These are phyloP conservation scores for Adiantum capillusveneris DNA, from an alignment of 75 land plant species.

Conservation along the genomic window DNA sequence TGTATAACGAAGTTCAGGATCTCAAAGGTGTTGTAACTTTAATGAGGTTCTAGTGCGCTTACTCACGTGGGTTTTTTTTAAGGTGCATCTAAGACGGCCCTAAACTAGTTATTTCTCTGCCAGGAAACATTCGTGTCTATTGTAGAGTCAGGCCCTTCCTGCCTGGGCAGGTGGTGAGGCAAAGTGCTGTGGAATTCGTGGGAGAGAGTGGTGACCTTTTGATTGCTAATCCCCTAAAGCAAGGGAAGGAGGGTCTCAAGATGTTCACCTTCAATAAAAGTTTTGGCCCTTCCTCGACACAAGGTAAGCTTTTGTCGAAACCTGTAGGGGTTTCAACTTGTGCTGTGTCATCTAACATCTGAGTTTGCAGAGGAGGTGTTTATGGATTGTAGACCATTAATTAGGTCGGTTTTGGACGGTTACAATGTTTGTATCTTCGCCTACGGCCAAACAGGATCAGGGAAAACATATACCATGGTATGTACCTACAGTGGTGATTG, in stretches of 20 bases:
- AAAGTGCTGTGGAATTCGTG: constrained; percentile 47
- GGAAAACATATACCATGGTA: constrained; percentile 74
- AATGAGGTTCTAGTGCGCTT: too few relatives aligned
- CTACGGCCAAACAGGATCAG: constrained; percentile 70
- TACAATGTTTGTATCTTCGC: constrained; percentile 71
- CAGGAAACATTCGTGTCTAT: constrained; percentile 66
- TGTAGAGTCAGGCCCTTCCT: constrained; percentile 64
- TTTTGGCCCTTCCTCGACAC: constrained; percentile 43
- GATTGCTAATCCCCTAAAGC: constrained; percentile 49
- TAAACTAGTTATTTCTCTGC: not conserved
- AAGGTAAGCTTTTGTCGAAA: constrained; percentile 25
- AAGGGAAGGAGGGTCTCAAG: constrained; percentile 55
- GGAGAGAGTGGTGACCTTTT: constrained; percentile 68
- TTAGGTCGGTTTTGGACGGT: constrained; percentile 64
- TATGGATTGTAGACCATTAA: constrained; percentile 53
- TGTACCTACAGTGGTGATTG: not conserved
- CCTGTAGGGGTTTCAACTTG: not conserved
- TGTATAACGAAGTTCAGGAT: constrained; percentile 93
- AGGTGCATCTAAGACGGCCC: too few relatives aligned
- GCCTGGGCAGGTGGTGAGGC: constrained; percentile 32
- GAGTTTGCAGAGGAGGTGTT: constrained; percentile 49
- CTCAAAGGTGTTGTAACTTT: constrained; percentile 55
- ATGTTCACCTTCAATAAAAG: constrained; percentile 52
- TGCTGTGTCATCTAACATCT: not conserved
- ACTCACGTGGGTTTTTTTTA: constrained; percentile 3